Conservation (phyloP, 495 filamentous ascomycete genomes). For the Aspergillus ostianus region DNA sequence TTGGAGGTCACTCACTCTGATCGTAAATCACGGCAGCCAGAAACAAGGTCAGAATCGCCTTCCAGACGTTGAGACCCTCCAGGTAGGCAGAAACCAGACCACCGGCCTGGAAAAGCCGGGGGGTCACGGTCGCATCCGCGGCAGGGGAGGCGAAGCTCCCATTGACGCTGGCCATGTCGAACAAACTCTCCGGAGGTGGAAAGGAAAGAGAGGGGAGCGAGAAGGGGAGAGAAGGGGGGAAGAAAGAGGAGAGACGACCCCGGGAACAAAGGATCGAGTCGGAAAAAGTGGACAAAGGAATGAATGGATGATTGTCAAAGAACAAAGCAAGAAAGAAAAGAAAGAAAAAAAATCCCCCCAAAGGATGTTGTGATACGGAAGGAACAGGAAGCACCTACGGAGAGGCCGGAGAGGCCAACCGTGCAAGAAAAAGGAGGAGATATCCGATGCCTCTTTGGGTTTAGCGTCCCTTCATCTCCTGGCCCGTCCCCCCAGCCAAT, state of each 20-base stretch:
- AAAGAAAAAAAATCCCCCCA: neutral
- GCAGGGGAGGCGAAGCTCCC: constrained; percentile 74
- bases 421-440: neutral
- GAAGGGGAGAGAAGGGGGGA: neutral
- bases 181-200: constrained; percentile 18
- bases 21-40: constrained; percentile 76
- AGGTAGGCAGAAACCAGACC: constrained; percentile 45
- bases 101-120: constrained; percentile 42
- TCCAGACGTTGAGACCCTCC: constrained; percentile 60
- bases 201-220: neutral
- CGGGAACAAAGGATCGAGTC: constrained; percentile 1
- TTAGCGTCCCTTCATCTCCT: neutral
- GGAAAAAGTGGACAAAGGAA: constrained; percentile 12
- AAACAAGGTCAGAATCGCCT: constrained; percentile 62
- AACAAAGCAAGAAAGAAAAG: constrained; percentile 7
- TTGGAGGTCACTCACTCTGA: constrained; percentile 60
- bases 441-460: neutral
- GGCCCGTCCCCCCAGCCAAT: too few species aligned
- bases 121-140: constrained; percentile 61
- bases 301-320: neutral
- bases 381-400: neutral
- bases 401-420: neutral
- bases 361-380: neutral
- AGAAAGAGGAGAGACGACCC: neutral
- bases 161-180: constrained; percentile 61